phyloP scores from a whole-genome alignment of 148 eudicot species.

The Salicornia ramosissima region DNA sequence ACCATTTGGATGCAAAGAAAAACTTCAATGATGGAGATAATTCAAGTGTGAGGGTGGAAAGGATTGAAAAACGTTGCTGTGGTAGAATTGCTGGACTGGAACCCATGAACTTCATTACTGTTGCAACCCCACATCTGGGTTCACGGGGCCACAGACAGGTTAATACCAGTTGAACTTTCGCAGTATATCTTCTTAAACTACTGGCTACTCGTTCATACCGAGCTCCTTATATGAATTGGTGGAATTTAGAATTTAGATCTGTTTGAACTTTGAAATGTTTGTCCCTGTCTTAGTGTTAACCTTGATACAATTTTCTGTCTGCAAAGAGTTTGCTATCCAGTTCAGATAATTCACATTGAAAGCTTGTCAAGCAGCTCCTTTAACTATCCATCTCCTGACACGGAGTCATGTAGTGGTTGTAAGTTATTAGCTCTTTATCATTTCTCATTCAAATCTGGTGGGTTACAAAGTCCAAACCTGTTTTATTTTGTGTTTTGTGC shows the following conservation, averaged over 20 bases:
- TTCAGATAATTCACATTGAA: neutral
- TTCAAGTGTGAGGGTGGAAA: slow-evolving; percentile 18
- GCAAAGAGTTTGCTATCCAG: neutral
- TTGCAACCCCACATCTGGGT: slow-evolving; percentile 95
- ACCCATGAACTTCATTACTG: slow-evolving; percentile 81
- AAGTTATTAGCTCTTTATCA: neutral
- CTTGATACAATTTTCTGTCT: neutral
- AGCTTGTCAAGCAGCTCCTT: neutral
- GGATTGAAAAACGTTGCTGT: slow-evolving; percentile 24
- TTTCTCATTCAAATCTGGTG: neutral
- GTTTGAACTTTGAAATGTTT: neutral
- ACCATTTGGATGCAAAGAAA: slow-evolving; percentile 16
- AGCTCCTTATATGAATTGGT: neutral
- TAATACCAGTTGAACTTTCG: neutral
- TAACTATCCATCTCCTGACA: neutral
- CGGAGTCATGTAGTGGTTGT: neutral
- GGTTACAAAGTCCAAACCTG: neutral
- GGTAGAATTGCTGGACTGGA: slow-evolving; percentile 72
- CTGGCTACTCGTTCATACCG: neutral
- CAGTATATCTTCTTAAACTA: neutral
- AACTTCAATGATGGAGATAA: slow-evolving; percentile 27
- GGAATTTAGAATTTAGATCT: neutral
- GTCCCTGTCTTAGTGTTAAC: neutral
- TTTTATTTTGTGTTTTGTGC: neutral
- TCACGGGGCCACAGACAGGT: slow-evolving; percentile 94